Base-by-base conservation (phyloP, 164 flowering plant species). In the Sedum album region DNA sequence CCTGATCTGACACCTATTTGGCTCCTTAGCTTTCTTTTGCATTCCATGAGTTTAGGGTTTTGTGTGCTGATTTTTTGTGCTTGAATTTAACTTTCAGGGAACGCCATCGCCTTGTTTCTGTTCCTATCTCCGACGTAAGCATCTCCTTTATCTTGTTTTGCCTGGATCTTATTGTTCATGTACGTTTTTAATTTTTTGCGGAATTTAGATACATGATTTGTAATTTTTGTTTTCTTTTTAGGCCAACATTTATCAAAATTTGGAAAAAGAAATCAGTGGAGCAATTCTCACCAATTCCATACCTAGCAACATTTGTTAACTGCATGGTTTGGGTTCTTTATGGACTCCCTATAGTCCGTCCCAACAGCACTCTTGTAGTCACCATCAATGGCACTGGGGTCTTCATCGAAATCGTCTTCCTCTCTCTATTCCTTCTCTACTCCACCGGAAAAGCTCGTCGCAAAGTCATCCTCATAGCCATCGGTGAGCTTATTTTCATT, bases 171-270 rank as follows among this genome's bases (percentile, higher is more conserved):
- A 21, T 25, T 26, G 28, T 25, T 26, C 25, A 26, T 23, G 4
- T 55, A 2, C 31, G 57, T n/a, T 23, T 23, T 20, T 55, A 7
- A 14, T 26, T 5, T 23, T 25, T 2, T 57, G 33, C 28, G 13
- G 18, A 11, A 26, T 57, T 28, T 28, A 0, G 2, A 8, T 25
- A 1, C 18, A n/a, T 48, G 38, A 48, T 49, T 35, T 20, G 14
- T 4, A 13, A n/a, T n/a, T n/a, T n/a, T n/a, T n/a, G 42, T 39
- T 39, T 39, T 39, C 9, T 44, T 33, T 69, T 2, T 83, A 93
- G 98, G 85, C 94, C 94, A 57, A 91, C 98, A 1, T 91, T 93
- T 71, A 49, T 77, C 5, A 68, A n/a, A 14, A 93, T 93, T 79
- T 82, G 88, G 83, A 88, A 86, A 77, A 89, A 85, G 60, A 76